Evolutionary conservation across 1,284 basidiomycete genomes (phyloP).

Genomic region (Puccinia brachypodii): DNA sequence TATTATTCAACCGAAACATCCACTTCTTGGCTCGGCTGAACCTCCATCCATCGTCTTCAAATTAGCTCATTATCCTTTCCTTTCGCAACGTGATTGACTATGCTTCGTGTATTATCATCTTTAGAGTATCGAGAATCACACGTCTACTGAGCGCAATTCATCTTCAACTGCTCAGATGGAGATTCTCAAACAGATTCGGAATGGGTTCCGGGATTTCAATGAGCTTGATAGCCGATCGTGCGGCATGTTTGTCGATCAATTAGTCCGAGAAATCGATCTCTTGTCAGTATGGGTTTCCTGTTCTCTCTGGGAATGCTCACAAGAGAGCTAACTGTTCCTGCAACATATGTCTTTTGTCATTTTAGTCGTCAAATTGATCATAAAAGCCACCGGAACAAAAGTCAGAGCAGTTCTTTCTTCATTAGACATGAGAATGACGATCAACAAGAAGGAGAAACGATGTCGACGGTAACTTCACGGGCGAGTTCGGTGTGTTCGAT

Average conservation of each 20-base stretch:
- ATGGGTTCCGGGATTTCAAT: not conserved
- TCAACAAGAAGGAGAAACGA: not conserved
- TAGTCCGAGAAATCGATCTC: constrained; percentile 11
- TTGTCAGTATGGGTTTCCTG: not conserved
- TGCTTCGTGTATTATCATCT: no score
- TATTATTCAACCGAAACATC: not conserved
- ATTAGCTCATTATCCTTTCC: no score
- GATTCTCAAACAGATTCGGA: not conserved
- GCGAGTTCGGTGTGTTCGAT: constrained; percentile 12
- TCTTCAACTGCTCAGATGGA: not conserved
- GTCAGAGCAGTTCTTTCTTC: no score
- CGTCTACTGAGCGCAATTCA: not conserved
- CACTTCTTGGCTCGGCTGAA: no score
- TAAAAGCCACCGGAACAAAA: not conserved
- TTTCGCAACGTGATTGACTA: no score
- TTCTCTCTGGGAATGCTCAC: not conserved
- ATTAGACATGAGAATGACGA: not conserved
- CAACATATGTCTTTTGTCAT: no score
- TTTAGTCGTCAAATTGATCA: constrained; percentile 1
- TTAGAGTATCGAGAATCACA: not conserved
- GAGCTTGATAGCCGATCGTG: not conserved
- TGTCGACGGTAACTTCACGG: constrained; percentile 1
- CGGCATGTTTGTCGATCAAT: not conserved
- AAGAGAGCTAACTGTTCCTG: no score
- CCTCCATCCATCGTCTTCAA: no score